A percentile compares a stretch with the other conserved stretches of the same genome.
These are phyloP conservation scores for Gloeopeniophorella convolvens DNA, from an alignment of 768 basidiomycete genomes.

Conservation along the genomic window DNA sequence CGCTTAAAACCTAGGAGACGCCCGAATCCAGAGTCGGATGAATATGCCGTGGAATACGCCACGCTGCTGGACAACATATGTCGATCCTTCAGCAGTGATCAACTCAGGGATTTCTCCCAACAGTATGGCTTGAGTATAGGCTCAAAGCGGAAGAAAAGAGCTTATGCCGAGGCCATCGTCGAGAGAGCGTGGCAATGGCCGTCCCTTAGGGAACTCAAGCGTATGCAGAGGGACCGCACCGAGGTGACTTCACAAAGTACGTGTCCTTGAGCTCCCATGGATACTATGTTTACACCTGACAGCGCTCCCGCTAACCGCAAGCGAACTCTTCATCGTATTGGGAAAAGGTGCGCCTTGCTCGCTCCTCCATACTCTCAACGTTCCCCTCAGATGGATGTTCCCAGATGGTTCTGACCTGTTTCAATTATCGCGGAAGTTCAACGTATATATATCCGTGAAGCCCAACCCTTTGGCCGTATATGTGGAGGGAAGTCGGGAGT, in stretches of 20 bases:
- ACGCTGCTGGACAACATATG: slow-evolving; percentile 46
- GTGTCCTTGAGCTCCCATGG: slow-evolving; percentile 22
- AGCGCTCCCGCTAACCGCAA: slow-evolving; percentile 54
- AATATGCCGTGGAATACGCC: slow-evolving; percentile 50
- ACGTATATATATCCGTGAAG: slow-evolving; percentile 55
- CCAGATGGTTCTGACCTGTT: slow-evolving; percentile 61
- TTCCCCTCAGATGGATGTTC: no score
- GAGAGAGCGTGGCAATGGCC: slow-evolving; percentile 68
- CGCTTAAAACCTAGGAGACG: slow-evolving; percentile 40
- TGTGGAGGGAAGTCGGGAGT: slow-evolving; percentile 50
- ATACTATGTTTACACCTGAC: slow-evolving; percentile 5
- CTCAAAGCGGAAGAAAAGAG: slow-evolving; percentile 30
- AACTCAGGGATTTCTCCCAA: slow-evolving; percentile 49
- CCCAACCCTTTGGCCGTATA: slow-evolving; percentile 50
- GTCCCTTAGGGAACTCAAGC: slow-evolving; percentile 46
- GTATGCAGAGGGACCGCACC: slow-evolving; percentile 42
- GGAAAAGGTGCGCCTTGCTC: slow-evolving; percentile 49
- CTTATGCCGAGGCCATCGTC: slow-evolving; percentile 46
- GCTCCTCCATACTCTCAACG: background rate
- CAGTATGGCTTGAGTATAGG: slow-evolving; percentile 37
- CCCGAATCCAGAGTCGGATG: slow-evolving; percentile 34
- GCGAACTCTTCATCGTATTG: slow-evolving; percentile 62
- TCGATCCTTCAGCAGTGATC: slow-evolving; percentile 56
- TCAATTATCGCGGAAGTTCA: slow-evolving; percentile 50
- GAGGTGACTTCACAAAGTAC: slow-evolving; percentile 42